Conservation (phyloP, 805 yeast species). For the Lachancea mirantina region DNA sequence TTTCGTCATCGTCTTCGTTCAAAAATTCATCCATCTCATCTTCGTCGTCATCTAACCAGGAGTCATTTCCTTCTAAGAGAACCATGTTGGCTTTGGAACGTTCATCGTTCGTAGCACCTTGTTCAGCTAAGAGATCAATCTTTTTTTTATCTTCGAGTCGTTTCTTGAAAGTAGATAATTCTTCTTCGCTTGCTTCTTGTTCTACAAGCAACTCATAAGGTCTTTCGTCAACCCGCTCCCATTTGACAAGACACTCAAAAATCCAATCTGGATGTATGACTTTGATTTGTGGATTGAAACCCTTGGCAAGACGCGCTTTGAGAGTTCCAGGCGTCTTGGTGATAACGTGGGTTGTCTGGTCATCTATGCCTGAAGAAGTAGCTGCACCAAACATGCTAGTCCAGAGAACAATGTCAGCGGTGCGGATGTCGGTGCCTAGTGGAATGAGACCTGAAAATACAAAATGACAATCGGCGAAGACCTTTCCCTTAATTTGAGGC, state of each 20-base stretch:
- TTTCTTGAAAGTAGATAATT: constrained; percentile 26
- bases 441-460: constrained; percentile 89
- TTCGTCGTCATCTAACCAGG: constrained; percentile 30
- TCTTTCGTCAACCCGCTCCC: constrained; percentile 63
- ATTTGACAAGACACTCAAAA: constrained; percentile 71
- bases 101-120: constrained; percentile 19
- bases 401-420: constrained; percentile 89
- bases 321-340: constrained; percentile 74
- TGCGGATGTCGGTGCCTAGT: constrained; percentile 59
- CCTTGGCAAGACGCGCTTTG: constrained; percentile 75
- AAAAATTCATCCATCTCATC: constrained; percentile 29
- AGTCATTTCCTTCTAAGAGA: constrained; percentile 26
- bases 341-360: constrained; percentile 79
- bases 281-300: constrained; percentile 52
- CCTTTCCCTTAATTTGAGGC: constrained; percentile 63
- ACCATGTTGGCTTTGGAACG: no score
- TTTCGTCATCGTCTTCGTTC: constrained; percentile 20
- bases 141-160: constrained; percentile 30
- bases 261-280: constrained; percentile 93
- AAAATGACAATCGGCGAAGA: constrained; percentile 61
- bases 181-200: constrained; percentile 41
- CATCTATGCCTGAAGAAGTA: constrained; percentile 63
- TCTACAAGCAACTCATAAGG: constrained; percentile 50
- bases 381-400: constrained; percentile 85
- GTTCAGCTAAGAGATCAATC: constrained; percentile 36